A percentile compares a stretch with the other conserved stretches of the same genome.
Evolutionary conservation across 148 eudicot species (phyloP).

Genomic region (Fagopyrum tataricum): DNA sequence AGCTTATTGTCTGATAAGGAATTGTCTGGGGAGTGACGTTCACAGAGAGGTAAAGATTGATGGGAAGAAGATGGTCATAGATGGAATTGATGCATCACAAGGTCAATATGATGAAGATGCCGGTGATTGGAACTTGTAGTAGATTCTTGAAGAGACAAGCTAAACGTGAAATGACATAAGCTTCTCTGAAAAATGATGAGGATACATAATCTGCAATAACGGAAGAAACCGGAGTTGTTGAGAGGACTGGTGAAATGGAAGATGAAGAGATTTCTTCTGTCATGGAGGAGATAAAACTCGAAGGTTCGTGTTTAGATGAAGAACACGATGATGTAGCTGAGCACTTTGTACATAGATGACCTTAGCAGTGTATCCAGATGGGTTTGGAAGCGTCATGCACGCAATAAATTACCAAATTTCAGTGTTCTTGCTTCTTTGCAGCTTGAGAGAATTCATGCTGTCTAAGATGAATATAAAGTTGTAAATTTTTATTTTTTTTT

Average conservation of each 20-base stretch:
- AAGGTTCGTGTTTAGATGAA: constrained; percentile 32
- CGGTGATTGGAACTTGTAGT: constrained; percentile 82
- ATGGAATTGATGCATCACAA: constrained; percentile 83
- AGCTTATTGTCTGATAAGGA: constrained; percentile 93
- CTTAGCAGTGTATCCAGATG: constrained; percentile 45
- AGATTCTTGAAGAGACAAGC: constrained; percentile 76
- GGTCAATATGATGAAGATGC: constrained; percentile 58
- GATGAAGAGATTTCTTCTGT: constrained; percentile 45
- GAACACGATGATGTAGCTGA: constrained; percentile 21
- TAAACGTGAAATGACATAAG: constrained; percentile 53
- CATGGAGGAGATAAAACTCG: constrained; percentile 58
- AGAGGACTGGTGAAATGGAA: constrained; percentile 9
- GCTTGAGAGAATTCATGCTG: too few relatives aligned
- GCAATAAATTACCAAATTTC: constrained; percentile 32
- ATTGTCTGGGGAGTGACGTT: too few relatives aligned
- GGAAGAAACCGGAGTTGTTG: constrained; percentile 15
- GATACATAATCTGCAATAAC: constrained; percentile 16
- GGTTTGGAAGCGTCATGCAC: constrained; percentile 92
- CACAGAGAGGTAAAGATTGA: constrained; percentile 72
- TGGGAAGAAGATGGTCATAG: constrained; percentile 81
- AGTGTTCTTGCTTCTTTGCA: not conserved
- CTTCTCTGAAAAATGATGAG: constrained; percentile 39
- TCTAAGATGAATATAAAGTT: too few relatives aligned
- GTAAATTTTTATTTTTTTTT: too few relatives aligned
- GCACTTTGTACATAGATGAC: constrained; percentile 42